Evolutionary conservation across 2,329 filamentous ascomycete species (phyloP), one percentile per base, ranked within the genome.

Genomic region (Fusarium sp.): DNA sequence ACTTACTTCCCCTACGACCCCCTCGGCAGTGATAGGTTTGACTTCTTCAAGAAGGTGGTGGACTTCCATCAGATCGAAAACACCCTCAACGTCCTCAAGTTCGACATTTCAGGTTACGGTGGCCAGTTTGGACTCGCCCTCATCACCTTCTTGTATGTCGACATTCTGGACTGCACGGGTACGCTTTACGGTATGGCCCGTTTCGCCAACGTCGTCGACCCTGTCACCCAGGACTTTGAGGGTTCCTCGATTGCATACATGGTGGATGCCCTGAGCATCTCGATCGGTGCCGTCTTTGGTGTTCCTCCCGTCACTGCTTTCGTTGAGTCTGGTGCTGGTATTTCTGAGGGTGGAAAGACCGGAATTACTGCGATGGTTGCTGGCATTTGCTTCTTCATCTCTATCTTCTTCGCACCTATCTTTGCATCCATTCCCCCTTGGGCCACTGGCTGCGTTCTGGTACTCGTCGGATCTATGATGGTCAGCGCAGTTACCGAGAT

Each of bases 381-480:
- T 0, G 95, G 95, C 6, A 66, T 97, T 59, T 95, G 93, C 84
- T 97, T 97, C 86, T 93, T 97, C 85, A 90, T 97, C 80, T 90
- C 93, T 66, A 89, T 97, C 70, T 97, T 97, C 87, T 97, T 97
- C 80, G 94, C 95, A 0, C 95, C 95, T 0, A 96, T 97, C 66
- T 97, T 97, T 79, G 94, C 95, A 11, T 95, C 93, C 0, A 97
- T 97, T 67, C 95, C 95, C 6, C 92, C 94, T 0, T 97, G 94
- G 94, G 95, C 95, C 4, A 97, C 95, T 0, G 95, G 95, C 57
- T 95, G 93, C 80, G 95, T 95, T n/a, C 88, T 97, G 30, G 88
- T 97, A 76, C 90, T 97, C 43, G 94, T 97, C 64, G 95, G 95
- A n/a, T 91, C 92, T 22, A 92, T 97, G 88, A 97, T 97, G 95